Conservation (phyloP, 129 eudicot genomes). For the Flaveria robusta region DNA sequence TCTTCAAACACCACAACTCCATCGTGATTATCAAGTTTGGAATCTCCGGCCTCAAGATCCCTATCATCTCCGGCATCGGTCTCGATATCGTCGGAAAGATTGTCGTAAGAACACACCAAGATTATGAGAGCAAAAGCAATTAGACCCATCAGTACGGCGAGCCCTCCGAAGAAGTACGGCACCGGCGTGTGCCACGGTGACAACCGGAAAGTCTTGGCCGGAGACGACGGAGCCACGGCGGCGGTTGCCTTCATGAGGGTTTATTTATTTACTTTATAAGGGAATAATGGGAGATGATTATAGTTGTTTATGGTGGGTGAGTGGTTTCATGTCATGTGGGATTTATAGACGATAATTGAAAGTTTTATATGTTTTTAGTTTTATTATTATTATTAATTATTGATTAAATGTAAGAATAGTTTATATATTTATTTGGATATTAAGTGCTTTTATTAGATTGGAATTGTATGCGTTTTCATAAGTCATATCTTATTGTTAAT, state of each 20-base stretch:
- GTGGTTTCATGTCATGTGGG: slow-evolving; percentile 18
- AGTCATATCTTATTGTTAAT: slow-evolving; percentile 33
- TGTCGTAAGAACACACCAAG: slow-evolving; percentile 74
- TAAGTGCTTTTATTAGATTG: background rate
- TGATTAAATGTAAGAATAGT: background rate
- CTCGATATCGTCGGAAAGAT: slow-evolving; percentile 47
- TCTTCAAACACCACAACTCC: slow-evolving; percentile 43
- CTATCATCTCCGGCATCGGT: slow-evolving; percentile 28
- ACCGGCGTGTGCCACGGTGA: slow-evolving; percentile 81
- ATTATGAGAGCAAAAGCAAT: slow-evolving; percentile 67
- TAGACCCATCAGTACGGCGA: slow-evolving; percentile 72
- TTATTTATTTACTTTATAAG: background rate
- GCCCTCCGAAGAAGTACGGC: slow-evolving; percentile 74
- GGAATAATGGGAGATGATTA: background rate
- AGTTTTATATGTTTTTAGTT: background rate
- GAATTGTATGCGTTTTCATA: background rate
- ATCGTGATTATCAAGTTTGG: slow-evolving; percentile 7
- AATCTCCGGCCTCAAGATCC: slow-evolving; percentile 52
- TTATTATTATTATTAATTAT: background rate
- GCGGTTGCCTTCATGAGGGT: slow-evolving; percentile 17
- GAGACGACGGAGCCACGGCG: slow-evolving; percentile 16
- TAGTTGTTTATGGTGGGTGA: background rate
- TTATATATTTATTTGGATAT: background rate
- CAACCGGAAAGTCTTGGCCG: slow-evolving; percentile 28
- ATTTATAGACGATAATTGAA: slow-evolving; percentile 26